Conservation (phyloP, 1,284 basidiomycete genomes). For the Amylostereum chailletii region DNA sequence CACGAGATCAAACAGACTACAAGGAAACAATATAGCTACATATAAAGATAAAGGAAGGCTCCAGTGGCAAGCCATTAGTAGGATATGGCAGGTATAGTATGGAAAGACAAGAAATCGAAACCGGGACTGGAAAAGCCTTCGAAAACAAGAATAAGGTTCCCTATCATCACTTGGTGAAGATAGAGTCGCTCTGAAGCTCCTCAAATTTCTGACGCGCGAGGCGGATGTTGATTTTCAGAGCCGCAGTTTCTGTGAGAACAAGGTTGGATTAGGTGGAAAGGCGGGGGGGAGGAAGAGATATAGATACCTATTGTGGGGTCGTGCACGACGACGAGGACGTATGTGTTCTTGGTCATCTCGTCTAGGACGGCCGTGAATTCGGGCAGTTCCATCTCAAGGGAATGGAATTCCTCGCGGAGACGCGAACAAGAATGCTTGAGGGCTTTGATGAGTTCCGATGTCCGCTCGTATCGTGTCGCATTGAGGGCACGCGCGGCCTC, state of each 20-base stretch:
- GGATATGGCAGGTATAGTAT: too few relatives aligned
- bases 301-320: conserved; percentile 77
- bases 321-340: conserved; percentile 84
- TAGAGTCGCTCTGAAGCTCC: conserved; percentile 65
- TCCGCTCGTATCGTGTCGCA: conserved; percentile 87
- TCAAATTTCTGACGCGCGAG: conserved; percentile 80
- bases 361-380: conserved; percentile 92
- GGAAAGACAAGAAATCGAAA: too few relatives aligned
- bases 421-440: conserved; percentile 89
- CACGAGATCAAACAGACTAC: too few relatives aligned
- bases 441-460: conserved; percentile 90
- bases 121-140: too few relatives aligned
- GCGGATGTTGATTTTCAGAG: conserved; percentile 76
- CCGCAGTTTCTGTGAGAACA: conserved; percentile 59
- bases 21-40: too few relatives aligned
- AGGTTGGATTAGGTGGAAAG: not conserved
- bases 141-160: too few relatives aligned
- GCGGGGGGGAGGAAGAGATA: not conserved
- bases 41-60: too few relatives aligned
- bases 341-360: conserved; percentile 90
- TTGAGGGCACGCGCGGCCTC: conserved; percentile 47
- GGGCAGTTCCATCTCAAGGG: conserved; percentile 73
- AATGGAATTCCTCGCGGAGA: conserved; percentile 74
- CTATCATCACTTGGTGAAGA: conserved; percentile 18
- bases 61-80: too few relatives aligned